Conservation (phyloP, 2,329 filamentous ascomycete species). For the Aspergillus fumigatus region DNA sequence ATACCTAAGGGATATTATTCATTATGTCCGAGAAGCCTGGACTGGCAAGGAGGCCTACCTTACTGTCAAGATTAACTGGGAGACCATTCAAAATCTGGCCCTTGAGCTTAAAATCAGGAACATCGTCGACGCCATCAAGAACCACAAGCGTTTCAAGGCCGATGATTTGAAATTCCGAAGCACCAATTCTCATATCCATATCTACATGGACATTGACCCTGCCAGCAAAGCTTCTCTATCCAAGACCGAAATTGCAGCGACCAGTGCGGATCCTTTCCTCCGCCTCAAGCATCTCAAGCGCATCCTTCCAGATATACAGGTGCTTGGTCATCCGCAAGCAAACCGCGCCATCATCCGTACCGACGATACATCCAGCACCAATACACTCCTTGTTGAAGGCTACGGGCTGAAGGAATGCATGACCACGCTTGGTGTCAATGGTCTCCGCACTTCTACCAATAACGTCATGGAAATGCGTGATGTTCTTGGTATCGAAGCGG, state of each 20-base stretch:
- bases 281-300: conserved; percentile 83
- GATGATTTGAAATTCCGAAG: conserved; percentile 59
- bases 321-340: conserved; percentile 84
- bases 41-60: conserved; percentile 70
- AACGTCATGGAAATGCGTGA: conserved; percentile 84
- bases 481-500: conserved; percentile 91
- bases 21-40: conserved; percentile 85
- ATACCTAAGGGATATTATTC: conserved; percentile 74
- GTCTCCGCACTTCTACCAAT: conserved; percentile 70
- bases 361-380: conserved; percentile 62
- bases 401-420: conserved; percentile 88
- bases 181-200: conserved; percentile 57
- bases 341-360: conserved; percentile 85
- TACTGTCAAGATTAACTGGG: conserved; percentile 73
- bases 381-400: conserved; percentile 81
- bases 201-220: conserved; percentile 57
- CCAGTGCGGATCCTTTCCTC: conserved; percentile 42
- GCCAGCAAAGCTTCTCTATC: conserved; percentile 30
- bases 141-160: conserved; percentile 69
- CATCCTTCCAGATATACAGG: conserved; percentile 72
- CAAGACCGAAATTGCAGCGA: conserved; percentile 41
- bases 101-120: conserved; percentile 71
- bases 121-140: conserved; percentile 71
- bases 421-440: conserved; percentile 86
- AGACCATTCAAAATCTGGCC: conserved; percentile 73